Percentiles rank a stretch among this genome's conserved stretches.
phyloP scores from a whole-genome alignment of 23 red algal species.

The Gracilaria gracilis region DNA sequence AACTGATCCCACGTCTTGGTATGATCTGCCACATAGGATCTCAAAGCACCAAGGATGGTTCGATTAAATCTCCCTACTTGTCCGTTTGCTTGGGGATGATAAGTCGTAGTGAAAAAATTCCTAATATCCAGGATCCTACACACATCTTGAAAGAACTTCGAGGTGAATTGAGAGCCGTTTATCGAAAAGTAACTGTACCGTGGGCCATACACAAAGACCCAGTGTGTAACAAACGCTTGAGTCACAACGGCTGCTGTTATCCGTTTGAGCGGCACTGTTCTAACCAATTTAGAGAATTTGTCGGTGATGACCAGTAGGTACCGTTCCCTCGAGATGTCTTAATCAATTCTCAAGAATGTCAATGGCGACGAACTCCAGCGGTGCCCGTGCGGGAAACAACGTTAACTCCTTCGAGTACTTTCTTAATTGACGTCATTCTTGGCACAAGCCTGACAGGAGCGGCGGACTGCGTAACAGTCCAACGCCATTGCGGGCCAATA shows the following conservation, averaged over 20 bases:
- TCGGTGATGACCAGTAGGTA: slow-evolving; percentile 14
- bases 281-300: slow-evolving; percentile 32
- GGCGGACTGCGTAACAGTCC: no score
- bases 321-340: not conserved
- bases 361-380: not conserved
- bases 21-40: no score
- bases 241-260: not conserved
- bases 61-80: no score
- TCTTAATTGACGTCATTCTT: no score
- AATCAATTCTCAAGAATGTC: not conserved
- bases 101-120: slow-evolving; percentile 41
- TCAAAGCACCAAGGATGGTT: no score
- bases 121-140: slow-evolving; percentile 32
- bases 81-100: slow-evolving; percentile 71
- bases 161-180: slow-evolving; percentile 31
- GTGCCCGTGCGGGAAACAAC: not conserved
- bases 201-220: slow-evolving; percentile 35
- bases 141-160: slow-evolving; percentile 48
- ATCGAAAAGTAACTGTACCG: slow-evolving; percentile 1
- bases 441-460: no score
- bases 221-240: slow-evolving; percentile 24
- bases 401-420: not conserved
- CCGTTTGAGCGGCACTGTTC: slow-evolving; percentile 17
- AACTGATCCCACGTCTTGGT: no score
- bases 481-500: no score